A percentile compares a stretch with the other conserved stretches of the same genome.
Conservation (phyloP, 345 rosid genomes). For the Capsella bursapastoris region DNA sequence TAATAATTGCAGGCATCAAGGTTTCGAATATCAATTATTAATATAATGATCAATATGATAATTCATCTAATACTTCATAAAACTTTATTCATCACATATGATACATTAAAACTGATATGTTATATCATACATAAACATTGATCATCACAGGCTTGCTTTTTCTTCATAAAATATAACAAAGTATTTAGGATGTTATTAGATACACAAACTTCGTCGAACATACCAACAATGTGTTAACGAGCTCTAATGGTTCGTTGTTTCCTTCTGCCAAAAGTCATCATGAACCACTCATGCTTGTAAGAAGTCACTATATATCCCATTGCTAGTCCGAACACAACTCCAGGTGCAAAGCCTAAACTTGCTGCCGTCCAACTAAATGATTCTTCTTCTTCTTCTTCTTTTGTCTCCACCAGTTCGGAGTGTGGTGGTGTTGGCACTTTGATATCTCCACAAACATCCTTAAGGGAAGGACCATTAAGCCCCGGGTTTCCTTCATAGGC, state of each 20-base stretch:
- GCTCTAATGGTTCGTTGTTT: not conserved
- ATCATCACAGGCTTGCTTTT: too few relatives aligned
- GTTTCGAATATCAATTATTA: not conserved
- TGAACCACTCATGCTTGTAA: constrained; percentile 8
- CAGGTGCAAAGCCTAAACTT: not conserved
- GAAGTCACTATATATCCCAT: constrained; percentile 1
- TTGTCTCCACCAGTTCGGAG: not conserved
- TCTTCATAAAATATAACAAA: too few relatives aligned
- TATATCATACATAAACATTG: too few relatives aligned
- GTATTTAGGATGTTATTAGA: too few relatives aligned
- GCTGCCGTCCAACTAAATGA: not conserved
- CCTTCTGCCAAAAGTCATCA: not conserved
- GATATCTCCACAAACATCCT: constrained; percentile 4
- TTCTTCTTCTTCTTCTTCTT: not conserved
- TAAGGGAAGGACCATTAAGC: not conserved
- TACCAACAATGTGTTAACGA: not conserved
- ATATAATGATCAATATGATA: too few relatives aligned
- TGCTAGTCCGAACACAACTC: not conserved
- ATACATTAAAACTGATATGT: too few relatives aligned
- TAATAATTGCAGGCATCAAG: not conserved
- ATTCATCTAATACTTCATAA: too few relatives aligned
- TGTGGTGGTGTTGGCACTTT: not conserved
- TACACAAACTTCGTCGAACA: too few relatives aligned
- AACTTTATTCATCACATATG: too few relatives aligned
- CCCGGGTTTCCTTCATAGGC: not conserved